Evolutionary conservation across 2,329 filamentous ascomycete species (phyloP).

Genomic region (Microcyclosporella mali): DNA sequence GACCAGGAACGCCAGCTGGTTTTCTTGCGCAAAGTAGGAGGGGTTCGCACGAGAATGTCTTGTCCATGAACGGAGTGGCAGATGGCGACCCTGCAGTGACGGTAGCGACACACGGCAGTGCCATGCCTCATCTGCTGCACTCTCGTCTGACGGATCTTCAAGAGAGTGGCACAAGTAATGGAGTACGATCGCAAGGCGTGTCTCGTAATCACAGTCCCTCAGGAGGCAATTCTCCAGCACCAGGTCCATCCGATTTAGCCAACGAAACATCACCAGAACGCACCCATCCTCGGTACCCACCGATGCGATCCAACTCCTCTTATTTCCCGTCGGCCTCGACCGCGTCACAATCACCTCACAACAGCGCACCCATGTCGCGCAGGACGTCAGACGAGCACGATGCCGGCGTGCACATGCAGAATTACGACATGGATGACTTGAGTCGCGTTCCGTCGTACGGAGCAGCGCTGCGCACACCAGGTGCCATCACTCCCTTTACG

Average conservation of each 20-base stretch:
- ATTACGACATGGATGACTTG: constrained; percentile 43
- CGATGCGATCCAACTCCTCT: constrained; percentile 12
- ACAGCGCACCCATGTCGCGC: constrained; percentile 28
- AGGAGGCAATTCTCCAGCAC: constrained; percentile 28
- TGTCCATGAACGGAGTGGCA: constrained; percentile 48
- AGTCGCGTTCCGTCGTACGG: constrained; percentile 47
- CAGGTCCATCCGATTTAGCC: constrained; percentile 14
- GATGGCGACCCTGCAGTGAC: constrained; percentile 39
- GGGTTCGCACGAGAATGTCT: constrained; percentile 75
- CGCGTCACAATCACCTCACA: constrained; percentile 21
- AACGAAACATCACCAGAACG: constrained; percentile 1
- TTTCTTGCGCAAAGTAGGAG: constrained; percentile 64
- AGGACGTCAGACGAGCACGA: constrained; percentile 29
- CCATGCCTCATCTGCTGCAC: constrained; percentile 60
- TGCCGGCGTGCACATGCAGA: constrained; percentile 14
- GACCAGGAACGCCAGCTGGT: constrained; percentile 61
- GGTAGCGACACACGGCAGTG: constrained; percentile 33
- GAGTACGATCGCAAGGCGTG: constrained; percentile 23
- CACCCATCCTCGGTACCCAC: constrained; percentile 3
- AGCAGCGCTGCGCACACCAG: constrained; percentile 43
- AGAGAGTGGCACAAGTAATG: constrained; percentile 28
- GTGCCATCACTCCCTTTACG: constrained; percentile 35
- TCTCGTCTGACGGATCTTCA: constrained; percentile 57
- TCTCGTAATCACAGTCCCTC: constrained; percentile 27
- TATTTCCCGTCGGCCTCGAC: constrained; percentile 14